Base-by-base conservation (phyloP, 1,284 basidiomycete species). In the Leccinum ponderosum region DNA sequence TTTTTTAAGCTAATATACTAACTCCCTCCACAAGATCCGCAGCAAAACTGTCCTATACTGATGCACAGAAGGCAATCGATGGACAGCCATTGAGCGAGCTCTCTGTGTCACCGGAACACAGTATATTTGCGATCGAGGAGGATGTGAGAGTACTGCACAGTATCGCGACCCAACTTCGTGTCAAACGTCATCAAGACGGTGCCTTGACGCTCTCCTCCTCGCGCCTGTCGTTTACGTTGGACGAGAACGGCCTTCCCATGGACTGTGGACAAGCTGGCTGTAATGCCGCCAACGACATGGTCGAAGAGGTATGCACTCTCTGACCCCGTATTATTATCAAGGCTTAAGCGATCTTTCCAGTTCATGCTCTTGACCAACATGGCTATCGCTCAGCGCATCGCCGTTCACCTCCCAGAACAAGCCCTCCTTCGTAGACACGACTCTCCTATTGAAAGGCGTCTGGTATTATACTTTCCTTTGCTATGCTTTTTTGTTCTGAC, bases 351-450 rank as follows among this genome's bases (percentile, higher is more conserved):
- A 31, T 60, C 15, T 61, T 53, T 53, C 4, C 59, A 95, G 91
- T 96, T 97, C 77, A 98, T 98, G 94, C 78, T 99, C 6, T 81
- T 95, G 61, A 89, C 93, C 64, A 99, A 99, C 74, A 88, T 89
- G 44, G 82, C 94, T 6, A 92, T 97, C 35, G 95, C 97, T 6
- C 93, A 95, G 70, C 90, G 96, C 71, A 89, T 98, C 67, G 97
- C 95, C 22, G 90, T 95, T 39, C 90, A 95, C 65, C 83, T 98
- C 48, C 95, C 97, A 39, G 97, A 99, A 72, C 94, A 98, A 73
- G 93, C 97, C 17, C 83, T 99, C 33, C 86, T 99, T 51, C 89
- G 96, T 61, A 91, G 97, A 58, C 96, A 99, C 70, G 97, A 98
- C 75, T 85, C 82, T 35, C 97, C 97, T 3, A 84, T 96, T 63